Percentiles rank a stretch among this genome's conserved stretches.
Conservation (phyloP, 2,329 filamentous ascomycete species). For the Fusarium palustre region DNA sequence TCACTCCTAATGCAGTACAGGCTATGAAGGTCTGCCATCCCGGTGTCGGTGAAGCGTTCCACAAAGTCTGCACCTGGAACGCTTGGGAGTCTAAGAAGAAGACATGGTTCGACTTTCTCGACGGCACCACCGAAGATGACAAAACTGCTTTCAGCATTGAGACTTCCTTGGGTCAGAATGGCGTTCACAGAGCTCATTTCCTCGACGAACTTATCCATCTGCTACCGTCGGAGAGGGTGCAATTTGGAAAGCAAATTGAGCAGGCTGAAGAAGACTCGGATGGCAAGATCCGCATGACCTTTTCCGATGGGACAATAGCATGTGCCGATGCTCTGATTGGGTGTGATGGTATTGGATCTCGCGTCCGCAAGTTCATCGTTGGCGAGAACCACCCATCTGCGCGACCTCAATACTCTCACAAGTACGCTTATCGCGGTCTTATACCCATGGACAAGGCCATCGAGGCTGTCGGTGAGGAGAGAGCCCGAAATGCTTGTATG, state of each 20-base stretch:
- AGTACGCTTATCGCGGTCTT: constrained; percentile 67
- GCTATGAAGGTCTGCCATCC: constrained; percentile 57
- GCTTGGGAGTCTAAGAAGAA: constrained; percentile 39
- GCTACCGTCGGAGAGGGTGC: constrained; percentile 49
- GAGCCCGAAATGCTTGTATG: constrained; percentile 48
- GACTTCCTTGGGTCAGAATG: constrained; percentile 47
- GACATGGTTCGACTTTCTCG: constrained; percentile 44
- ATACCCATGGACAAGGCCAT: constrained; percentile 64
- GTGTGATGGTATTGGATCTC: constrained; percentile 74
- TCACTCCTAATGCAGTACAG: constrained; percentile 63
- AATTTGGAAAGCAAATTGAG: constrained; percentile 53
- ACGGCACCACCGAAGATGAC: constrained; percentile 31
- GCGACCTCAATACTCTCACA: constrained; percentile 61
- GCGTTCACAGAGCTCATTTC: constrained; percentile 54
- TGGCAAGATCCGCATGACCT: constrained; percentile 49
- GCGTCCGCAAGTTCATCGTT: constrained; percentile 62
- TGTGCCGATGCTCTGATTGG: constrained; percentile 62
- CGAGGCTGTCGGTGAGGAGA: constrained; percentile 57
- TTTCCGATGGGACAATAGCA: constrained; percentile 55
- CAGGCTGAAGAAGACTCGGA: constrained; percentile 45
- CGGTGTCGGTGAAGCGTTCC: constrained; percentile 50
- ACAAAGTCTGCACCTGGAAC: constrained; percentile 44
- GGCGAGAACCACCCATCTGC: constrained; percentile 54
- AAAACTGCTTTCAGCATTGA: constrained; percentile 28
- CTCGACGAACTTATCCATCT: constrained; percentile 56